These are phyloP conservation scores for Fallopia convolvulus DNA, from an alignment of 148 eudicot genomes.

Conservation along the genomic window DNA sequence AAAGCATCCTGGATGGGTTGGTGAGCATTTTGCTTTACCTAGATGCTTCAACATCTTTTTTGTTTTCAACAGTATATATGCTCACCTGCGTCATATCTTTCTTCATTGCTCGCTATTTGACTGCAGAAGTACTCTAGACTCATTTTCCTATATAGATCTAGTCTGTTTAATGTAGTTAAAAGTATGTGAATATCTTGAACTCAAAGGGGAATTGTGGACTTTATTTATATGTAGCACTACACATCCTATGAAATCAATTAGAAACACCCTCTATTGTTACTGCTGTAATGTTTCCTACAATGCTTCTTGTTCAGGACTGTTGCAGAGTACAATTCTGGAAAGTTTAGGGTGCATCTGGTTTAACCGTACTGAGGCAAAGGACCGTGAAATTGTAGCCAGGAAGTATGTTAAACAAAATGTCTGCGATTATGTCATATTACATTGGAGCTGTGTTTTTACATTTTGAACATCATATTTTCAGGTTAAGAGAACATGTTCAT, in stretches of 20 bases:
- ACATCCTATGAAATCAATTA: background rate
- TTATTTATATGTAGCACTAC: background rate
- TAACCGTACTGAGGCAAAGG: conserved; percentile 87
- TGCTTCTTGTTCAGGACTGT: conserved; percentile 44
- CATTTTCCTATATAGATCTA: background rate
- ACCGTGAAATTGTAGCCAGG: conserved; percentile 79
- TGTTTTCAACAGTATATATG: background rate
- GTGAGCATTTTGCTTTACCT: conserved; percentile 36
- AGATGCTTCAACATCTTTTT: background rate
- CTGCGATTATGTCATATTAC: background rate
- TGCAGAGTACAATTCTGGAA: conserved; percentile 96
- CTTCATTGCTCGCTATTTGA: background rate
- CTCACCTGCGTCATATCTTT: background rate
- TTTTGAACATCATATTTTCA: conserved; percentile 27
- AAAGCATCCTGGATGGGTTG: conserved; percentile 99
- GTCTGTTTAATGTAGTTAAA: background rate
- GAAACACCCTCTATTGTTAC: background rate
- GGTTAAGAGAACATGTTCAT: conserved; percentile 89
- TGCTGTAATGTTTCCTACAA: background rate
- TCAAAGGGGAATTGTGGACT: background rate
- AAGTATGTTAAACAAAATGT: conserved; percentile 51
- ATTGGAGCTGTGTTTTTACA: background rate
- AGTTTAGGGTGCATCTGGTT: conserved; percentile 99
- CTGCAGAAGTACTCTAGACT: background rate
- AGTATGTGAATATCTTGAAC: background rate